A percentile compares a stretch with the other conserved stretches of the same genome.
Evolutionary conservation across 2,329 filamentous ascomycete genomes (phyloP).

Genomic region (Trichophyton rubrum): DNA sequence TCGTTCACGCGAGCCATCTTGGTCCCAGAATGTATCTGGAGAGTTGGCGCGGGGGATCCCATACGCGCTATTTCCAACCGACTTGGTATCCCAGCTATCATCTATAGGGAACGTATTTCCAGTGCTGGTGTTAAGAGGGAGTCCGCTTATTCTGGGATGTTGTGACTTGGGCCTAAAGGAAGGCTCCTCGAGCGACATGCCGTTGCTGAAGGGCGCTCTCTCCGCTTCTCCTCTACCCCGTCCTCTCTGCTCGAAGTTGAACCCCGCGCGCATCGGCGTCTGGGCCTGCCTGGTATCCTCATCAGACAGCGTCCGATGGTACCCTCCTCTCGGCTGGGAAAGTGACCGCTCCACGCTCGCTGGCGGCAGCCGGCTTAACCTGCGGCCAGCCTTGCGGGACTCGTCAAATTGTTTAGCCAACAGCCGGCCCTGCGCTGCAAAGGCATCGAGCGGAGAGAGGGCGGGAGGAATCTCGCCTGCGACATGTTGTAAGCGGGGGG

Average conservation of each 20-base stretch:
- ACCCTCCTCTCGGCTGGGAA: slow-evolving; percentile 63
- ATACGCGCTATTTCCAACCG: slow-evolving; percentile 11
- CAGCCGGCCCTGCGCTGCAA: slow-evolving; percentile 79
- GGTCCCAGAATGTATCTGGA: slow-evolving; percentile 15
- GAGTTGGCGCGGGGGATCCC: slow-evolving; percentile 23
- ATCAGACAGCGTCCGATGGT: slow-evolving; percentile 62
- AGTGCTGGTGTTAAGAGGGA: slow-evolving; percentile 38
- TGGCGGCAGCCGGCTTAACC: slow-evolving; percentile 76
- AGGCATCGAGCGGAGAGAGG: slow-evolving; percentile 86
- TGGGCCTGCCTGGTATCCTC: slow-evolving; percentile 35
- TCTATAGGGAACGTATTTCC: slow-evolving; percentile 13
- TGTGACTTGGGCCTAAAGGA: slow-evolving; percentile 54
- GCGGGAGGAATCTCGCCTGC: slow-evolving; percentile 70
- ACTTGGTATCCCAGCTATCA: slow-evolving; percentile 10
- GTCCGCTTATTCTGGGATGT: slow-evolving; percentile 60
- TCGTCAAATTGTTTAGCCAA: slow-evolving; percentile 80
- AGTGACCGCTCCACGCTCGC: slow-evolving; percentile 72
- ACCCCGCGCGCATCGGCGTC: slow-evolving; percentile 22
- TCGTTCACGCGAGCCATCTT: not conserved
- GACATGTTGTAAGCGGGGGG: slow-evolving; percentile 59
- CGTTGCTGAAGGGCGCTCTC: slow-evolving; percentile 15
- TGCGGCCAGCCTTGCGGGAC: slow-evolving; percentile 56
- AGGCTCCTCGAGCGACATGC: slow-evolving; percentile 31
- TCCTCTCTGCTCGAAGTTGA: not conserved
- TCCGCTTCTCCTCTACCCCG: slow-evolving; percentile 13